Evolutionary conservation across 768 basidiomycete species (phyloP).

Genomic region (Leccinum variicolor): DNA sequence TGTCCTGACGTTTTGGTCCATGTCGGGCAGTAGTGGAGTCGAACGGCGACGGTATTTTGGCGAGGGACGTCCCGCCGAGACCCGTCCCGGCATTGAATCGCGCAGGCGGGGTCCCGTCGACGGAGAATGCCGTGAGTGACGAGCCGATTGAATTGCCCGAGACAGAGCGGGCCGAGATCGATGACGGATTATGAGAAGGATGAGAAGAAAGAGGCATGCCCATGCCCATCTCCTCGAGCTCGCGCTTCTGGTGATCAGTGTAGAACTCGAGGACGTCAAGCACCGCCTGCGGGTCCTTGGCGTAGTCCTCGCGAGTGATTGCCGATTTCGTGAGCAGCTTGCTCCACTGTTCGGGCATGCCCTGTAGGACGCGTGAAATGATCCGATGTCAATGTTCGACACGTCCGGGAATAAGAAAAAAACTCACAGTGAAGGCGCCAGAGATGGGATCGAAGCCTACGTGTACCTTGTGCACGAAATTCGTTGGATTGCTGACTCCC

Average conservation of each 20-base stretch:
- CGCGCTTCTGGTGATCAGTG: slow-evolving; percentile 96
- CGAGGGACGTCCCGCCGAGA: slow-evolving; percentile 63
- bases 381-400: neutral
- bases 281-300: slow-evolving; percentile 94
- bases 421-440: slow-evolving; percentile 88
- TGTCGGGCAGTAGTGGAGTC: slow-evolving; percentile 29
- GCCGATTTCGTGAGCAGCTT: slow-evolving; percentile 96
- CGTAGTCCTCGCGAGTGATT: slow-evolving; percentile 97
- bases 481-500: slow-evolving; percentile 92
- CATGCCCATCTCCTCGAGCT: slow-evolving; percentile 63
- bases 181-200: slow-evolving; percentile 22
- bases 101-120: slow-evolving; percentile 49
- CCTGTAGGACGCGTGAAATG: slow-evolving; percentile 43
- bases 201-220: slow-evolving; percentile 14
- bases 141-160: slow-evolving; percentile 17
- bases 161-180: slow-evolving; percentile 31
- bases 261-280: slow-evolving; percentile 98
- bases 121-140: slow-evolving; percentile 36
- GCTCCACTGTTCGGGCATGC: slow-evolving; percentile 96
- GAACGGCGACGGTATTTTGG: slow-evolving; percentile 40
- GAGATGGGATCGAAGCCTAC: slow-evolving; percentile 94
- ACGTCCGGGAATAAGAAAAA: neutral
- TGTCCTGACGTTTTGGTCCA: slow-evolving; percentile 45
- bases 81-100: slow-evolving; percentile 93
- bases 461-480: slow-evolving; percentile 98